Evolutionary conservation across 805 yeast species (phyloP), one percentile per base, ranked within the genome.

Genomic region (Yarrowia hollandica): DNA sequence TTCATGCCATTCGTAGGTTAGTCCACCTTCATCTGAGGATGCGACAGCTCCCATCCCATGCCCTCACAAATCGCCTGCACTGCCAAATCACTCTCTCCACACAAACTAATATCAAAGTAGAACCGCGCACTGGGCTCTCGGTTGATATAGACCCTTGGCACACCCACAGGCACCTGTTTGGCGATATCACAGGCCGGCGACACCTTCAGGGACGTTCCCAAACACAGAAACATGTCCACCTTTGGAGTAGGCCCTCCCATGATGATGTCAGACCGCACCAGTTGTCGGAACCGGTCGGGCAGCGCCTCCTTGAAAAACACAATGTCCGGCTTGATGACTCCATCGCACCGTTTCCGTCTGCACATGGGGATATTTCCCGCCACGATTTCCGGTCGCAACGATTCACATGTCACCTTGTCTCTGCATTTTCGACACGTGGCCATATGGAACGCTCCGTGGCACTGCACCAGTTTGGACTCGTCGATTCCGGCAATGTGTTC

Each of bases 161-260:
- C 83, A n/a, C 79, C 71, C n/a, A 78, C 77, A 0, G 85, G 83
- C 1, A 90, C 74, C 72, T 80, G 77, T 62, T 88, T 84, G n/a
- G 88, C 91, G 60, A 90, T 88, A 57, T 88, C 90, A 57, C 90
- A 83, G 4, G 91, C 97, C 0, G 97, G 97, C 0, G 95, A 90
- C 21, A 90, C 97, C 68, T 90, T 88, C 64, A 90, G 77, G 18
- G 96, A 90, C 0, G 97, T 90, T 15, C 97, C 97, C 31, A 90
- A 84, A 69, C 96, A 86, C 5, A 90, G 77, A 42, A 91, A 74
- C 59, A 90, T 74, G 71, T 91, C 97, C 71, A 96, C 88, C 38
- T 79, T 75, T 16, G 72, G 65, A 6, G 84, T 75, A 68, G 91
- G 97, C 39, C 78, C 77, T 11, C 75, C 74, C 25, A 84, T 79